Evolutionary conservation across 1,139 yeast species (phyloP).

Genomic region (Kluyveromyces sp.): DNA sequence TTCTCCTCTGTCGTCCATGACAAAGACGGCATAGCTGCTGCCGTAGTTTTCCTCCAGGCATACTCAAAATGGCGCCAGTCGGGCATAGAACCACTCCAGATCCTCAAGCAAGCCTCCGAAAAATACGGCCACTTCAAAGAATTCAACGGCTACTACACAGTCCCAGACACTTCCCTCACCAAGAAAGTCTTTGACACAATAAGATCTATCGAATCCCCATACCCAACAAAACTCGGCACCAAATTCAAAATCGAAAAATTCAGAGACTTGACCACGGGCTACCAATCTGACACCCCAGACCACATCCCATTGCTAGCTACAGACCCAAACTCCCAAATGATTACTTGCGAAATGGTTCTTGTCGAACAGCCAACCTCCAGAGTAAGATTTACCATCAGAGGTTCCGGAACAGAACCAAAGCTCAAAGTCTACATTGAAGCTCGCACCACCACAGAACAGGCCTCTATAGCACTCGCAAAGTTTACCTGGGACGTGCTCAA

Average conservation of each 20-base stretch:
- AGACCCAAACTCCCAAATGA: conserved; percentile 76
- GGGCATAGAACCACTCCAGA: conserved; percentile 35
- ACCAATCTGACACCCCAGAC: conserved; percentile 58
- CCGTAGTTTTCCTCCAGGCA: conserved; percentile 70
- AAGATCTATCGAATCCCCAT: conserved; percentile 22
- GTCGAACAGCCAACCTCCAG: conserved; percentile 10
- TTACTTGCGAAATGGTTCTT: conserved; percentile 42
- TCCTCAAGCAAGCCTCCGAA: conserved; percentile 50
- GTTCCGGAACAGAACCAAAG: conserved; percentile 96
- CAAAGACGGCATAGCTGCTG: conserved; percentile 88
- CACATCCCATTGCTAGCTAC: conserved; percentile 58
- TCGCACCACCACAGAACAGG: conserved; percentile 36
- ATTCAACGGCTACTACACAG: conserved; percentile 76
- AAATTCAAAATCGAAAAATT: conserved; percentile 49
- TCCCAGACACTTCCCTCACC: conserved; percentile 46
- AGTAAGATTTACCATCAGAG: conserved; percentile 78
- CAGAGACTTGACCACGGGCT: conserved; percentile 83
- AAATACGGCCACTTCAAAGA: conserved; percentile 77
- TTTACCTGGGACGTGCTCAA: conserved; percentile 61
- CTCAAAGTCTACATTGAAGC: conserved; percentile 89
- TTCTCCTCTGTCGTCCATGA: conserved; percentile 70
- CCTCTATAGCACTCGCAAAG: conserved; percentile 47
- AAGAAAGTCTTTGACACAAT: conserved; percentile 48
- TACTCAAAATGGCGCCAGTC: conserved; percentile 37
- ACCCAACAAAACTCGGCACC: conserved; percentile 31